These are phyloP conservation scores for Kwoniella heveanensis DNA, from an alignment of 768 basidiomycete genomes.

Conservation along the genomic window DNA sequence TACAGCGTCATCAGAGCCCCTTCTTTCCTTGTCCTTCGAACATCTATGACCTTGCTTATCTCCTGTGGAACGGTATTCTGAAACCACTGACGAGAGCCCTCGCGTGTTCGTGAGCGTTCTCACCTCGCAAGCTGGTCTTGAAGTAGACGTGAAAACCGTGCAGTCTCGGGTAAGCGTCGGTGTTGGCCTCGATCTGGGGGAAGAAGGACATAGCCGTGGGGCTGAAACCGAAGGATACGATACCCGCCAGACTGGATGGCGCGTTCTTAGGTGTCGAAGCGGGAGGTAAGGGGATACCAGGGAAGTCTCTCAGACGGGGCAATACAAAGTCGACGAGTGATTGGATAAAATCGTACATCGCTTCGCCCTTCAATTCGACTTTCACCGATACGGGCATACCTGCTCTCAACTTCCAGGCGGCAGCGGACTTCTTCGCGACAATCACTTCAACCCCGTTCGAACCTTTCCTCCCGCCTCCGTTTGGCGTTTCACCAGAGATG, in stretches of 20 bases:
- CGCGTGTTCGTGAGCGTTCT: conserved; percentile 87
- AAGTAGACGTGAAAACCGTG: conserved; percentile 95
- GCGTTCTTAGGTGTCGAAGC: conserved; percentile 66
- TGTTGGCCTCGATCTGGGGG: conserved; percentile 93
- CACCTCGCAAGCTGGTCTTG: conserved; percentile 80
- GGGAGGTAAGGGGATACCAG: conserved; percentile 77
- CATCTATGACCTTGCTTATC: conserved; percentile 7
- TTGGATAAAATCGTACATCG: conserved; percentile 92
- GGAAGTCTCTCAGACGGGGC: conserved; percentile 89
- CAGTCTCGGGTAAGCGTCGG: conserved; percentile 80
- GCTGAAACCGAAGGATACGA: conserved; percentile 84
- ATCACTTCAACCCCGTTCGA: conserved; percentile 74
- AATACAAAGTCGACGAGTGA: conserved; percentile 89
- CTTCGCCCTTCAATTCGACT: conserved; percentile 83
- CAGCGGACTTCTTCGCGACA: conserved; percentile 61
- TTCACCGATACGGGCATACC: conserved; percentile 82
- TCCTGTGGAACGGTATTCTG: conserved; percentile 78
- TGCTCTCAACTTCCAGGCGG: conserved; percentile 78
- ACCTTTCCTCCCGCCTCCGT: conserved; percentile 71
- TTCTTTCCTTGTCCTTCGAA: no score
- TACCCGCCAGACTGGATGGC: conserved; percentile 77
- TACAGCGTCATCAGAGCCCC: no score
- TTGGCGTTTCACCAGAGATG: conserved; percentile 77
- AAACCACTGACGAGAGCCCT: conserved; percentile 85
- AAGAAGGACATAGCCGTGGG: conserved; percentile 84